Percentiles rank a stretch among this genome's conserved stretches.
Evolutionary conservation across 2,329 filamentous ascomycete genomes (phyloP).

Genomic region (Emmonsia crescens): DNA sequence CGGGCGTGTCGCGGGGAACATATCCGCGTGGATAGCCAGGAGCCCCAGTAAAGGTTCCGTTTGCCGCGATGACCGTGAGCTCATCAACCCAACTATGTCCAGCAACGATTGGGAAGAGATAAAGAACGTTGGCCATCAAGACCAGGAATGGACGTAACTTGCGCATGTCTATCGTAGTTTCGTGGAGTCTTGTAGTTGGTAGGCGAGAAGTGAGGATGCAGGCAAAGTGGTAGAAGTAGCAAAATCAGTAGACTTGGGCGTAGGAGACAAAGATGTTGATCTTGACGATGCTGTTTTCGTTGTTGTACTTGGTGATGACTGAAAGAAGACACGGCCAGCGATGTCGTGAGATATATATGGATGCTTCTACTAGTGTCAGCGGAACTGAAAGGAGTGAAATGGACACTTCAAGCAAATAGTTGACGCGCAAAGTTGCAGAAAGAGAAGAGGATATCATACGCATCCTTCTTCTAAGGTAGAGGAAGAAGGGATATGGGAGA

Average conservation of each 20-base stretch:
- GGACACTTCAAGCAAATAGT: background rate
- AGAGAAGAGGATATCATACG: background rate
- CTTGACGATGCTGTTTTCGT: background rate
- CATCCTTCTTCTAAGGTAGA: background rate
- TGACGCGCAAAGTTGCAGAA: background rate
- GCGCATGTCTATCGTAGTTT: background rate
- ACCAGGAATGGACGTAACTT: background rate
- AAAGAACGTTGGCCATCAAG: constrained; percentile 16
- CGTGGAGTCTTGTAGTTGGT: background rate
- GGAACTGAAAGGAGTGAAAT: background rate
- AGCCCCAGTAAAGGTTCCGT: constrained; percentile 61
- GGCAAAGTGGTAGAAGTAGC: background rate
- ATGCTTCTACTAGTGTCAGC: constrained; percentile 6
- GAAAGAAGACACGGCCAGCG: constrained; percentile 7
- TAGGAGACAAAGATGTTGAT: background rate
- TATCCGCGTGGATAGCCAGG: constrained; percentile 68
- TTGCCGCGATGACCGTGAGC: constrained; percentile 57
- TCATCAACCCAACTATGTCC: constrained; percentile 80
- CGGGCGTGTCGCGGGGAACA: constrained; percentile 44
- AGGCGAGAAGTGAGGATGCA: background rate
- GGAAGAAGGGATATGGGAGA: background rate
- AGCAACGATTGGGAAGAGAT: constrained; percentile 19
- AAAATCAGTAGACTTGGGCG: background rate
- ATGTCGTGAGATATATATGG: constrained; percentile 1
- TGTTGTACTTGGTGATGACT: background rate